Percentiles rank a stretch among this genome's conserved stretches.
Conservation (phyloP, 2,329 filamentous ascomycete genomes). For the Myriosclerotinia curreyana region DNA sequence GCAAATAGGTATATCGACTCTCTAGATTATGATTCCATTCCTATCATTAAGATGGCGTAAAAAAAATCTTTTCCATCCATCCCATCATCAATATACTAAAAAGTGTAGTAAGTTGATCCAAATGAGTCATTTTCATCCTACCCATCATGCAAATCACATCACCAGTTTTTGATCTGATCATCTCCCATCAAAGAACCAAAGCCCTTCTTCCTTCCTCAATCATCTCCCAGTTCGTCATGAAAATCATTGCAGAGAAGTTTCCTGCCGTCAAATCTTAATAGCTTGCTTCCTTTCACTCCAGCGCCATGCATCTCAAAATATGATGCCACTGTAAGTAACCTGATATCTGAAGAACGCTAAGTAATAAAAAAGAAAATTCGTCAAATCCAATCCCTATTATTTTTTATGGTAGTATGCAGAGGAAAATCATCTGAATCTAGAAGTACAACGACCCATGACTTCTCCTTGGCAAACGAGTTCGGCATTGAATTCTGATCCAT, state of each 20-base stretch:
- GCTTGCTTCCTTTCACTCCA: slow-evolving; percentile 13
- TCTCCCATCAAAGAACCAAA: background rate
- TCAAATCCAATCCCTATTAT: slow-evolving; percentile 25
- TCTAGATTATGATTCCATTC: slow-evolving; percentile 12
- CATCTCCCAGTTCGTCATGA: slow-evolving; percentile 6
- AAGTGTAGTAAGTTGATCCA: background rate
- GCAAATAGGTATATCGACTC: slow-evolving; percentile 19
- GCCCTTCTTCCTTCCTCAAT: background rate
- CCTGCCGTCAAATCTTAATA: slow-evolving; percentile 3
- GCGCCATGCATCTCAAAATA: slow-evolving; percentile 15
- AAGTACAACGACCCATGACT: slow-evolving; percentile 95
- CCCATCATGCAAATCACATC: background rate
- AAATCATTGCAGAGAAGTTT: slow-evolving; percentile 12
- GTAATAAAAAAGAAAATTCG: slow-evolving; percentile 31
- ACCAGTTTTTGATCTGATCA: background rate
- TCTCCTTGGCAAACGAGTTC: slow-evolving; percentile 99
- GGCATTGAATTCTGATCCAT: slow-evolving; percentile 96
- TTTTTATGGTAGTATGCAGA: slow-evolving; percentile 21
- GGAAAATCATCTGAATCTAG: slow-evolving; percentile 66
- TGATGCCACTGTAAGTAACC: slow-evolving; percentile 21
- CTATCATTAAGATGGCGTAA: background rate
- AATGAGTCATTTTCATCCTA: background rate
- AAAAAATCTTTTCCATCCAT: slow-evolving; percentile 7
- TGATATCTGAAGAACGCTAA: slow-evolving; percentile 17
- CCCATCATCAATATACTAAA: slow-evolving; percentile 6